phyloP scores from a whole-genome alignment of 305 asterid genomes.

The Solanum hybrid region DNA sequence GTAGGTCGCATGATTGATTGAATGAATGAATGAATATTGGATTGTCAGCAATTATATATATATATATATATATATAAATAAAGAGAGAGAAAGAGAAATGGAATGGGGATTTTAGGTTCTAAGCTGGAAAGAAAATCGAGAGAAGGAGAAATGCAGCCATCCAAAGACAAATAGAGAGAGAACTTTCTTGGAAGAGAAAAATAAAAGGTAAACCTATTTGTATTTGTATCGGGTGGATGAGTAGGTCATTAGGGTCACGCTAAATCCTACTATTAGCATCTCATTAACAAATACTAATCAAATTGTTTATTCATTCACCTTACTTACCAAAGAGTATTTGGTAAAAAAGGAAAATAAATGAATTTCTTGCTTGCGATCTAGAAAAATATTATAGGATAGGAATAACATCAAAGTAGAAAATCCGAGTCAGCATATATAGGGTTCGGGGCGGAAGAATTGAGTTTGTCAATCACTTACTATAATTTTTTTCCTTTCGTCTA shows the following conservation, averaged over 20 bases:
- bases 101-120: neutral
- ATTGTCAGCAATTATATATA: neutral
- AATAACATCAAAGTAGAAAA: neutral
- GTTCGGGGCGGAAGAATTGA: neutral
- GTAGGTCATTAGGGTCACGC: neutral
- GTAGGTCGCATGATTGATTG: slow-evolving; percentile 42
- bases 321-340: neutral
- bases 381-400: no score
- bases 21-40: neutral
- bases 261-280: neutral
- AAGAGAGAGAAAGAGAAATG: neutral
- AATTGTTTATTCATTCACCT: no score
- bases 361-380: neutral
- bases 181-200: slow-evolving; percentile 31
- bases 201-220: neutral
- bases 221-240: neutral
- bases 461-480: neutral
- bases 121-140: neutral
- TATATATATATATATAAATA: no score
- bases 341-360: neutral
- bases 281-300: neutral
- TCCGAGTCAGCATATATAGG: neutral
- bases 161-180: neutral
- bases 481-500: no score
- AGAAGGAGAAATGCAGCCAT: slow-evolving; percentile 4